phyloP scores from a whole-genome alignment of 2,329 filamentous ascomycete genomes.

The Xylaria sp. region DNA sequence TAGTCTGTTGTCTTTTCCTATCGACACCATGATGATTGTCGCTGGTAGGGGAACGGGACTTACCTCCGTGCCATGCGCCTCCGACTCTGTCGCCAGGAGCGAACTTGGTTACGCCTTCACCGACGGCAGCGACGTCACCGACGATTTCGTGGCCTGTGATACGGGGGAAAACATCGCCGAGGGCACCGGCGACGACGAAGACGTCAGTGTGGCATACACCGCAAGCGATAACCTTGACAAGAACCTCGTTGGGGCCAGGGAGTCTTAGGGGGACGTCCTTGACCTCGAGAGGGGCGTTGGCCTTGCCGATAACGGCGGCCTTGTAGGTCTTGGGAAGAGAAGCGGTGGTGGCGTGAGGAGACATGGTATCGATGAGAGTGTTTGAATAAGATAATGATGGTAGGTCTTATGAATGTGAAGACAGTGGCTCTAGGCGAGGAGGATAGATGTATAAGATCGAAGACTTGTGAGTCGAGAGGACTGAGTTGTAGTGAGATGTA shows the following conservation, averaged over 20 bases:
- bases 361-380: not conserved
- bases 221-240: conserved; percentile 67
- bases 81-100: conserved; percentile 62
- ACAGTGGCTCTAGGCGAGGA: not conserved
- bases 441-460: not conserved
- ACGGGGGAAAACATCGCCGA: conserved; percentile 55
- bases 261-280: conserved; percentile 54
- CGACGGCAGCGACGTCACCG: conserved; percentile 59
- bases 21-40: too few relatives aligned
- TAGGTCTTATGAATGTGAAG: not conserved
- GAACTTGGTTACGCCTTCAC: conserved; percentile 52
- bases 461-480: too few relatives aligned
- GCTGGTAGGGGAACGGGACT: conserved; percentile 19
- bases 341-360: conserved; percentile 22
- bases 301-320: conserved; percentile 54
- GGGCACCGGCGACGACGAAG: conserved; percentile 40
- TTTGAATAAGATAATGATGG: not conserved
- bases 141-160: conserved; percentile 68
- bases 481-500: too few relatives aligned
- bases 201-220: conserved; percentile 66
- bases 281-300: conserved; percentile 49
- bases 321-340: conserved; percentile 60
- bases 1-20: not conserved
- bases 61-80: conserved; percentile 61
- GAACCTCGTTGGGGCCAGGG: conserved; percentile 53